Evolutionary conservation across 2,329 filamentous ascomycete species (phyloP).

Genomic region (Pyrenophora tritici-repentis): DNA sequence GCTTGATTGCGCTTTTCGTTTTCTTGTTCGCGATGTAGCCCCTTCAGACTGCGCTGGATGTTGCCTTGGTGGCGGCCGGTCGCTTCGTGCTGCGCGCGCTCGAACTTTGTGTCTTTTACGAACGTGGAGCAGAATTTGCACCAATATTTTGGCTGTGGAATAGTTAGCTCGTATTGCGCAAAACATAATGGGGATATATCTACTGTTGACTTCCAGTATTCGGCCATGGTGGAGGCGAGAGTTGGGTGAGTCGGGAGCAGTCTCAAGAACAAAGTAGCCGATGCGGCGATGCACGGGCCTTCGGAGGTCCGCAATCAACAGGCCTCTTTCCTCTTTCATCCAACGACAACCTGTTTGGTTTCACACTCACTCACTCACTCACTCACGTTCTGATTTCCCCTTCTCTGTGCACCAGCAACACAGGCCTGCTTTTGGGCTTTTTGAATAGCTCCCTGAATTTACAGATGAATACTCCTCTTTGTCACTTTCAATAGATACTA

Average conservation of each 20-base stretch:
- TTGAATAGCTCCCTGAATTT: too few species aligned
- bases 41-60: constrained; percentile 86
- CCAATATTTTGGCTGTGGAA: constrained; percentile 78
- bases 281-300: neutral
- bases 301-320: too few species aligned
- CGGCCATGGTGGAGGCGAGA: constrained; percentile 68
- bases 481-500: too few species aligned
- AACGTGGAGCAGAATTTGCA: constrained; percentile 94
- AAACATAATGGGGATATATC: constrained; percentile 20
- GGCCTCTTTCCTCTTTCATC: too few species aligned
- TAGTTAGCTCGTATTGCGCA: constrained; percentile 11
- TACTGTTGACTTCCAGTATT: constrained; percentile 97
- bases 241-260: neutral
- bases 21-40: constrained; percentile 84
- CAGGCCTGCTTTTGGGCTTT: too few species aligned
- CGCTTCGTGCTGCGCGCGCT: constrained; percentile 85
- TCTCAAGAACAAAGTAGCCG: neutral
- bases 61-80: constrained; percentile 82
- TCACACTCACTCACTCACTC: too few species aligned
- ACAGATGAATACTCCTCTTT: too few species aligned
- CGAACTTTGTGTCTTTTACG: constrained; percentile 90
- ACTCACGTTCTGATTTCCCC: too few species aligned
- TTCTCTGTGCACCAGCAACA: too few species aligned
- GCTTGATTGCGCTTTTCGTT: constrained; percentile 80
- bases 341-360: too few species aligned